phyloP scores from a whole-genome alignment of 768 basidiomycete species.

The Galerina marginata region DNA sequence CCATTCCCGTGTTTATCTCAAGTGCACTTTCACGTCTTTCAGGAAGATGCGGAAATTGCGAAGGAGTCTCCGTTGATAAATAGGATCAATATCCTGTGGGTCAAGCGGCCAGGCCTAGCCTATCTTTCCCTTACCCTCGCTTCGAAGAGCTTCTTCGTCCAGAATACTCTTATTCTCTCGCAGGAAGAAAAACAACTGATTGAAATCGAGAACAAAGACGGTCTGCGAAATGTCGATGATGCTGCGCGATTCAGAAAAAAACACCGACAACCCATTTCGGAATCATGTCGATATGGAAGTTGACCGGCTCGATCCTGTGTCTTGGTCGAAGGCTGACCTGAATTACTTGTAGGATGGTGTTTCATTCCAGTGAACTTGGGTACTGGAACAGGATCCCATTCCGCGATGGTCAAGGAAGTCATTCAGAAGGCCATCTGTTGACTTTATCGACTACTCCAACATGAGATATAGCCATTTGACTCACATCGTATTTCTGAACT shows the following conservation, averaged over 20 bases:
- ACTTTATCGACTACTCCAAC: not conserved
- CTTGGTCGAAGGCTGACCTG: constrained; percentile 46
- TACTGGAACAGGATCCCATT: constrained; percentile 50
- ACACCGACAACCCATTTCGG: constrained; percentile 50
- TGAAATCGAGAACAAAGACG: constrained; percentile 38
- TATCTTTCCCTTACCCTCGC: constrained; percentile 56
- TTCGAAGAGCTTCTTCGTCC: constrained; percentile 46
- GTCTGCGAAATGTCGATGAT: constrained; percentile 52
- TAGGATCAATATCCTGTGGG: constrained; percentile 52
- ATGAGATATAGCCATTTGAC: constrained; percentile 27
- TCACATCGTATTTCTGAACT: too few species aligned
- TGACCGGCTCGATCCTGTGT: constrained; percentile 49
- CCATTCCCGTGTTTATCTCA: constrained; percentile 60
- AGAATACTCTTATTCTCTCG: constrained; percentile 47
- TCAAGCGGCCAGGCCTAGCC: constrained; percentile 47
- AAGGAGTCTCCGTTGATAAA: constrained; percentile 39
- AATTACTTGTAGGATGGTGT: constrained; percentile 53
- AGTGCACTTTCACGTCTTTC: constrained; percentile 51
- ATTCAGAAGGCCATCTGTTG: not conserved
- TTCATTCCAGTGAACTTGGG: constrained; percentile 53
- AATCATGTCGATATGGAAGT: constrained; percentile 59
- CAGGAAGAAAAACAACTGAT: constrained; percentile 40
- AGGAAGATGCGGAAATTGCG: constrained; percentile 50
- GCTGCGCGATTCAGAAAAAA: constrained; percentile 63
- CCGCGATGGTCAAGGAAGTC: constrained; percentile 16